Percentiles rank a stretch among this genome's conserved stretches.
These are phyloP conservation scores for Phytopythium cucurbitacearum DNA, from an alignment of 352 stramenopile species.

Conservation along the genomic window DNA sequence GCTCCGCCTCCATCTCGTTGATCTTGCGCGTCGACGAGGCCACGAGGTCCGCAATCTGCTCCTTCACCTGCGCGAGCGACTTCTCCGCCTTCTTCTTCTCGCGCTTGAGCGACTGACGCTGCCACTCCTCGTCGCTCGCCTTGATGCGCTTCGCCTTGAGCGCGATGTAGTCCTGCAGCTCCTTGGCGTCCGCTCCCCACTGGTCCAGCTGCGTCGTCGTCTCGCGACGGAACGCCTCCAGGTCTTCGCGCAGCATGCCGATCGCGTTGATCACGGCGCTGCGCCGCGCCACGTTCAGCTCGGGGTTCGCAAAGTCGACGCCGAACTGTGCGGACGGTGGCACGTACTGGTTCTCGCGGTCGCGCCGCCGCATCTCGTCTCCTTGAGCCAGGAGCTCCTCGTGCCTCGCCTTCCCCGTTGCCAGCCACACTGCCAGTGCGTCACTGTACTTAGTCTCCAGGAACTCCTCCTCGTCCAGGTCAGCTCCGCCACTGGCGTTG, in stretches of 20 bases:
- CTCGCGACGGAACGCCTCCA: conserved; percentile 55
- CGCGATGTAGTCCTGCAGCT: conserved; percentile 70
- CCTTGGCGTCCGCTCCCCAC: conserved; percentile 51
- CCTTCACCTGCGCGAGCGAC: conserved; percentile 48
- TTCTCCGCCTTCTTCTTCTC: conserved; percentile 79
- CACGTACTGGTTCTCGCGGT: conserved; percentile 36
- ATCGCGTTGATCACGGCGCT: conserved; percentile 52
- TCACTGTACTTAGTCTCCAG: conserved; percentile 63
- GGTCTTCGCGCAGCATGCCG: conserved; percentile 39
- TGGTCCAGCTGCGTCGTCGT: conserved; percentile 61
- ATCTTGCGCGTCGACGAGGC: conserved; percentile 49
- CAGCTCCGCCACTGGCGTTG: conserved; percentile 11
- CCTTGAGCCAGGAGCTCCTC: conserved; percentile 29
- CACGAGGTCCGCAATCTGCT: conserved; percentile 36
- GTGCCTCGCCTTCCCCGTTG: conserved; percentile 28
- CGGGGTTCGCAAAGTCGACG: conserved; percentile 56
- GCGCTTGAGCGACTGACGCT: conserved; percentile 76
- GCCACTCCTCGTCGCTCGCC: conserved; percentile 72
- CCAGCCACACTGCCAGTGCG: conserved; percentile 41
- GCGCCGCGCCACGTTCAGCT: conserved; percentile 59
- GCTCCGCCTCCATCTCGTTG: conserved; percentile 59
- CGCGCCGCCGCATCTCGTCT: conserved; percentile 17
- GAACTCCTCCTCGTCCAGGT: conserved; percentile 53
- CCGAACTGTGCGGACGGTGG: conserved; percentile 39
- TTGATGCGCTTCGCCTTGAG: conserved; percentile 79